phyloP scores from a whole-genome alignment of 1,139 yeast genomes.

The Blastobotrys indianensis region DNA sequence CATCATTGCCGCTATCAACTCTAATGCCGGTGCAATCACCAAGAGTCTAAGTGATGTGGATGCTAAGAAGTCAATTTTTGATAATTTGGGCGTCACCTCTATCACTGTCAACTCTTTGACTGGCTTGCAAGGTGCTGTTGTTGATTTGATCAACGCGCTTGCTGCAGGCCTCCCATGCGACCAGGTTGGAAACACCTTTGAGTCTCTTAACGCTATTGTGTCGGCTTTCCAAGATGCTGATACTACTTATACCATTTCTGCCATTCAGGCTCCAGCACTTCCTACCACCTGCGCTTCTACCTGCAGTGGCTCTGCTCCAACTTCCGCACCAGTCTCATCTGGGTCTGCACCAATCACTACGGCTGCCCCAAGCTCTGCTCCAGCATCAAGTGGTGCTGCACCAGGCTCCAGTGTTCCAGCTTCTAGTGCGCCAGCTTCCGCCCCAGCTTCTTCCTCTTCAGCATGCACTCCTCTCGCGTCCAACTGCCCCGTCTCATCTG shows the following conservation, averaged over 20 bases:
- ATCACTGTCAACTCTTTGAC: not conserved
- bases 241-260: not conserved
- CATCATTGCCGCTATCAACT: not conserved
- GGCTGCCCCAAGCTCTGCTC: constrained; percentile 2
- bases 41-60: constrained; percentile 3
- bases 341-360: constrained; percentile 9
- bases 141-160: constrained; percentile 4
- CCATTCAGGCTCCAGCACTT: not conserved
- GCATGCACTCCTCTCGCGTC: constrained; percentile 2
- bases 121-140: constrained; percentile 2
- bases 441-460: constrained; percentile 5
- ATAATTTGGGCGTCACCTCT: not conserved
- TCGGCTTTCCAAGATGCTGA: constrained; percentile 6
- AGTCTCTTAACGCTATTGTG: constrained; percentile 1
- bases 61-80: constrained; percentile 3
- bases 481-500: constrained; percentile 6
- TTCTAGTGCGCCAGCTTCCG: not conserved
- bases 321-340: not conserved
- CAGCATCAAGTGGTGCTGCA: not conserved
- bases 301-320: not conserved
- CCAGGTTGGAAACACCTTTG: constrained; percentile 8
- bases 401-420: not conserved
- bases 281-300: not conserved
- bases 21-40: not conserved
- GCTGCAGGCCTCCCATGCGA: constrained; percentile 4